Percentiles rank a stretch among this genome's conserved stretches.
phyloP scores from a whole-genome alignment of 2,329 filamentous ascomycete genomes.

The Albifimbria verrucaria region DNA sequence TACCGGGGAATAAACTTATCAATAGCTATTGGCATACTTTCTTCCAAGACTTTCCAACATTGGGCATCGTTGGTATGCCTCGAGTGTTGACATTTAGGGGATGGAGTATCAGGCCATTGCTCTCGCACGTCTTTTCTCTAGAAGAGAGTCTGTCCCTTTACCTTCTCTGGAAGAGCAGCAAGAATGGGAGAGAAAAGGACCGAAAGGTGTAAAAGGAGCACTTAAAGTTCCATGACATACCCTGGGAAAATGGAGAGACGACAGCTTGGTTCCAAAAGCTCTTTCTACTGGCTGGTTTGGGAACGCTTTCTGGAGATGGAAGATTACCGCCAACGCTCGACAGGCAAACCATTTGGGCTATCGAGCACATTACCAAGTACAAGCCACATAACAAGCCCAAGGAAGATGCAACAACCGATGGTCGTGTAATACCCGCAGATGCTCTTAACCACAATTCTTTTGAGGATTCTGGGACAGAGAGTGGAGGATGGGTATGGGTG shows the following conservation, averaged over 20 bases:
- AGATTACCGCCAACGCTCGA: constrained; percentile 42
- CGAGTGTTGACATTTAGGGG: constrained; percentile 49
- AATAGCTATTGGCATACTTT: constrained; percentile 52
- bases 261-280: constrained; percentile 41
- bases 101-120: constrained; percentile 57
- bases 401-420: too few species aligned
- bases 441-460: neutral
- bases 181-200: constrained; percentile 44
- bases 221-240: constrained; percentile 49
- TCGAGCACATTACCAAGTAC: constrained; percentile 47
- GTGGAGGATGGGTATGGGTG: too few species aligned
- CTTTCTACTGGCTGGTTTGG: constrained; percentile 47
- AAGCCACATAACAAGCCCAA: constrained; percentile 21
- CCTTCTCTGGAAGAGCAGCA: constrained; percentile 36
- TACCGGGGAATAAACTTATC: constrained; percentile 42
- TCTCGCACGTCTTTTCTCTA: constrained; percentile 45
- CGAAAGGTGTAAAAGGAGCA: constrained; percentile 23
- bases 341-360: constrained; percentile 41
- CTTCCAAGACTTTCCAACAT: constrained; percentile 40
- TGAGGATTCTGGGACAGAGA: neutral
- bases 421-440: too few species aligned
- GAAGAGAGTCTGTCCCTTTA: constrained; percentile 33
- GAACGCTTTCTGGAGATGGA: constrained; percentile 42
- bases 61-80: constrained; percentile 51
- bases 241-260: constrained; percentile 51